Conservation (phyloP, 192 early-diverging fungal genomes). For the Umbelopsis ramanniana region DNA sequence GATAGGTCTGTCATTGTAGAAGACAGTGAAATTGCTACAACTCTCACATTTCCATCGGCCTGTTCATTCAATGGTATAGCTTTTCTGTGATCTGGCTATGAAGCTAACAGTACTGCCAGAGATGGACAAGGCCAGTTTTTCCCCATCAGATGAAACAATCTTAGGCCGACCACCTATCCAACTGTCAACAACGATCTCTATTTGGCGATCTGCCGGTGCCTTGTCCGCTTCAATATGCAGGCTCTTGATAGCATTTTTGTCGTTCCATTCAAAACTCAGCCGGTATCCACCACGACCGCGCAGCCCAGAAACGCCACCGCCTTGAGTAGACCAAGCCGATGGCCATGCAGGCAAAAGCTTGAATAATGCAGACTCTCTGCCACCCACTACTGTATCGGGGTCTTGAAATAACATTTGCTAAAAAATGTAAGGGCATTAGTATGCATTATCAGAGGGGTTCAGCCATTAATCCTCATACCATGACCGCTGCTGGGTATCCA, state of each 20-base stretch:
- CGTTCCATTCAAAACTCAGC: background rate
- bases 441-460: background rate
- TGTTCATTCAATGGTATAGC: background rate
- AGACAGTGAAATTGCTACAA: no score
- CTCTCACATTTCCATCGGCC: no score
- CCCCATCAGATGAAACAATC: background rate
- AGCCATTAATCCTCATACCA: background rate
- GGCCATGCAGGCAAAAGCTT: background rate
- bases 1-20: no score
- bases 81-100: background rate
- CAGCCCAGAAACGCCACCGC: background rate
- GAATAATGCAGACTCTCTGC: background rate
- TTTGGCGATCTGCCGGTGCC: background rate
- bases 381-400: slow-evolving; percentile 9
- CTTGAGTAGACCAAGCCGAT: background rate
- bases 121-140: background rate
- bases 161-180: background rate
- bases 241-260: background rate
- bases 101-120: background rate
- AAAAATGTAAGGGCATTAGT: background rate
- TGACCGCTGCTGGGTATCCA: background rate
- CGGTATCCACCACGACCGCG: slow-evolving; percentile 9
- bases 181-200: background rate
- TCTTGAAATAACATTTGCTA: slow-evolving; percentile 14
- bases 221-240: background rate